Conservation (phyloP, 2,329 filamentous ascomycete genomes). For the Microthyrium microscopicum region DNA sequence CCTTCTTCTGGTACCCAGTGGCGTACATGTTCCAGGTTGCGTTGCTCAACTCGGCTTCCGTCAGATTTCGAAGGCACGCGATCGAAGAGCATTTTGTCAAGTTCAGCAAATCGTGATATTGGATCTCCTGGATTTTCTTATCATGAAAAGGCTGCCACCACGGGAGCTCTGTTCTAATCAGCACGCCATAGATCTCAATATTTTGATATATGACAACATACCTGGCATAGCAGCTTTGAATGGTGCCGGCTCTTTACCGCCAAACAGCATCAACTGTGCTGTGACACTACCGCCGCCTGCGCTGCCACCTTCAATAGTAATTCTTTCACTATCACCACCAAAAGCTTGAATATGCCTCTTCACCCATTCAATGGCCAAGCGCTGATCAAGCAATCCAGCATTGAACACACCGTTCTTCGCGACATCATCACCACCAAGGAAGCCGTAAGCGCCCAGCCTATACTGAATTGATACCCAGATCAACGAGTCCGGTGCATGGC, state of each 20-base stretch:
- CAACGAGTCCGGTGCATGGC: slow-evolving; percentile 17
- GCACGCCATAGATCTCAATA: not conserved
- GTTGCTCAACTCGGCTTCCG: too few relatives aligned
- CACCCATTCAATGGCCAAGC: slow-evolving; percentile 15
- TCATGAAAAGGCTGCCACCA: slow-evolving; percentile 20
- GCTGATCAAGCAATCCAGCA: slow-evolving; percentile 15
- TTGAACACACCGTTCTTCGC: slow-evolving; percentile 12
- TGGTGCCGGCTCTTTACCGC: slow-evolving; percentile 20
- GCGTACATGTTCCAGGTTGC: too few relatives aligned
- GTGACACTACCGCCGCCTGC: slow-evolving; percentile 15
- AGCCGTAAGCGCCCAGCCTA: slow-evolving; percentile 15
- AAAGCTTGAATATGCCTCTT: slow-evolving; percentile 15
- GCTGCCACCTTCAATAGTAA: slow-evolving; percentile 14
- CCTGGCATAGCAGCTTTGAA: slow-evolving; percentile 26
- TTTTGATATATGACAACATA: slow-evolving; percentile 1
- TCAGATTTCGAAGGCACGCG: too few relatives aligned
- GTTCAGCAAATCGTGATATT: slow-evolving; percentile 17
- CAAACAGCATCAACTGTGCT: slow-evolving; percentile 21
- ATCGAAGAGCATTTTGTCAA: too few relatives aligned
- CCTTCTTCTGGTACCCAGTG: too few relatives aligned
- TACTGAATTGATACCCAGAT: slow-evolving; percentile 18
- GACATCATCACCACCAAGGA: slow-evolving; percentile 11
- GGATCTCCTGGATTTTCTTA: slow-evolving; percentile 15
- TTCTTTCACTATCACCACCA: slow-evolving; percentile 14
- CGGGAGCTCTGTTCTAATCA: slow-evolving; percentile 15